Evolutionary conservation across 192 early-diverging fungal genomes (phyloP).

Genomic region (Umbelopsis sp.): DNA sequence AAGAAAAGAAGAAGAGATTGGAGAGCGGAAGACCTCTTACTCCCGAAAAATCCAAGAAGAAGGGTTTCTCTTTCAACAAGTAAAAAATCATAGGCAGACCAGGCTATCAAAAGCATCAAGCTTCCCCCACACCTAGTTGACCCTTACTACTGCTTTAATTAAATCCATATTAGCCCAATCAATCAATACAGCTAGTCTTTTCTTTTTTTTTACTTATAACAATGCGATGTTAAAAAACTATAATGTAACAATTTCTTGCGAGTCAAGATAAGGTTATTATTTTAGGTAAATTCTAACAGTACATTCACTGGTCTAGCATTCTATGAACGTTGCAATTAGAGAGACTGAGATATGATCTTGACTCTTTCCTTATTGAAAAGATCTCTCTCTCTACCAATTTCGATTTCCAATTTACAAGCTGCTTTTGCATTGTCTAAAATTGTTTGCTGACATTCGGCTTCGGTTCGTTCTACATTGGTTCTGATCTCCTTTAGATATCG

Average conservation of each 20-base stretch:
- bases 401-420: not conserved
- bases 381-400: not conserved
- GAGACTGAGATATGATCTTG: not conserved
- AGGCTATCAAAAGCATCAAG: not conserved
- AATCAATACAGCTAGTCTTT: constrained; percentile 14
- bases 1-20: constrained; percentile 92
- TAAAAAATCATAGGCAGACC: constrained; percentile 25
- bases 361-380: not conserved
- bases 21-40: constrained; percentile 72
- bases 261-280: not conserved
- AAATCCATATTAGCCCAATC: constrained; percentile 10
- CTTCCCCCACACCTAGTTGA: not conserved
- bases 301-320: no score
- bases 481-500: not conserved
- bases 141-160: not conserved
- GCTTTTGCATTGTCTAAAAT: not conserved
- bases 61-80: constrained; percentile 67
- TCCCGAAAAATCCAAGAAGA: constrained; percentile 74
- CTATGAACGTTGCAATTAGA: not conserved
- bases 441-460: not conserved
- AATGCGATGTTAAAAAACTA: not conserved
- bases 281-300: no score
- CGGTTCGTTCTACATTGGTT: not conserved
- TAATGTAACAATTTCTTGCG: not conserved
- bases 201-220: not conserved